Evolutionary conservation across 306 rosid genomes (phyloP), one percentile per base, ranked within the genome.

Genomic region (Glycine tomentella): DNA sequence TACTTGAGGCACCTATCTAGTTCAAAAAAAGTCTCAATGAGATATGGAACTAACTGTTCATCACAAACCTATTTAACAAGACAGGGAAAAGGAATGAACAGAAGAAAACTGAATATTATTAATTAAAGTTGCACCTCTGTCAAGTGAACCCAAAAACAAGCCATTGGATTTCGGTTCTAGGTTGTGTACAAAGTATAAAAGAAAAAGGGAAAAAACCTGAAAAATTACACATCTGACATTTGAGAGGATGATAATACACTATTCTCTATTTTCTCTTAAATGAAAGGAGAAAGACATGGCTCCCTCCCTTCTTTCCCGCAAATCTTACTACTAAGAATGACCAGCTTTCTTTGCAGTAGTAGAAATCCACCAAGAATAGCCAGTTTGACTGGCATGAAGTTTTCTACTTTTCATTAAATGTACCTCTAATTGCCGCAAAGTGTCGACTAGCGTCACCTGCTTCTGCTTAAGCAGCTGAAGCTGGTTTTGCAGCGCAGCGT

Each of bases 381-480:
- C 81, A 83, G 77, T 85, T 76, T 67, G 66, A 77, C 56, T 53
- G 84, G 72, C 58, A 62, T 67, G 80, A 80, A 80, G 86, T 77
- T 84, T 84, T 86, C 85, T 72, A 83, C 74, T 63, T 85, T 87
- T 86, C 79, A 81, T 76, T 64, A 68, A 80, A 83, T 80, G 92
- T 94, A 92, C 98, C 98, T 94, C 98, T 84, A 94, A 85, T 36
- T 86, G 93, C 46, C 98, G 90, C 74, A 94, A 78, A 4, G 91
- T 94, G 86, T 94, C 98, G 0, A 86, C 78, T 40, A 94, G 88
- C 20, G 87, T 87, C 89, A 89, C 74, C 76, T 94, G 97, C 86
- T 94, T 94, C 88, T 91, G 98, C 90, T 90, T 94, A 75, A 94
- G 95, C 70, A 91, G 77, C 74, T 89, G 79, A 74, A 94, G 95